These are phyloP conservation scores for Komagataella pseudopastoris DNA, from an alignment of 805 yeast species.

Conservation along the genomic window DNA sequence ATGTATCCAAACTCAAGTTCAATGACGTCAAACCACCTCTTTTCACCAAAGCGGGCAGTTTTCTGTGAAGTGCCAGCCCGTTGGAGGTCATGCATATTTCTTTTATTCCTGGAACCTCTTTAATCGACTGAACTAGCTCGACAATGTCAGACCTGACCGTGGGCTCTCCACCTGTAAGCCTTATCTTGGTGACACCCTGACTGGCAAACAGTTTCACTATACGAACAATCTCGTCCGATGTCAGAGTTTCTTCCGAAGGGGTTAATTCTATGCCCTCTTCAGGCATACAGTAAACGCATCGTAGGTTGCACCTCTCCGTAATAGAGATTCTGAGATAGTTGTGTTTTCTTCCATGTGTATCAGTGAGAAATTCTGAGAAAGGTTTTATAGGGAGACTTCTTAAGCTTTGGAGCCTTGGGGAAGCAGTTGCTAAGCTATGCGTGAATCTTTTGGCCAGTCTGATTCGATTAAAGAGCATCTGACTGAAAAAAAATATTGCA, in stretches of 20 bases:
- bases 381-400: constrained; percentile 4
- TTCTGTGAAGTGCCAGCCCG: constrained; percentile 35
- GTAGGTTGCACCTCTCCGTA: constrained; percentile 35
- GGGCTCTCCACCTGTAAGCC: constrained; percentile 47
- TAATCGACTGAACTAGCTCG: constrained; percentile 24
- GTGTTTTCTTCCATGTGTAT: constrained; percentile 28
- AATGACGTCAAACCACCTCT: constrained; percentile 29
- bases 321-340: constrained; percentile 36
- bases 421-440: not conserved
- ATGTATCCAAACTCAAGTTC: constrained; percentile 35
- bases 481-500: not conserved
- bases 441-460: not conserved
- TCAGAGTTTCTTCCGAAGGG: constrained; percentile 24
- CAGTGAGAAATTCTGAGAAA: constrained; percentile 28
- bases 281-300: constrained; percentile 41
- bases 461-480: not conserved
- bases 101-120: constrained; percentile 24
- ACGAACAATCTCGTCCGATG: constrained; percentile 28
- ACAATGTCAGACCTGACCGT: constrained; percentile 37
- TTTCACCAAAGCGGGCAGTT: constrained; percentile 24
- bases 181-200: constrained; percentile 35
- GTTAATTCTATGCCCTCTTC: constrained; percentile 39
- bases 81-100: constrained; percentile 40
- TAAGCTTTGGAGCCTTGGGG: not conserved
- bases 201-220: constrained; percentile 28